Percentiles rank a stretch among this genome's conserved stretches.
Conservation (phyloP, 345 rosid genomes). For the Xanthoceras sorbifolium region DNA sequence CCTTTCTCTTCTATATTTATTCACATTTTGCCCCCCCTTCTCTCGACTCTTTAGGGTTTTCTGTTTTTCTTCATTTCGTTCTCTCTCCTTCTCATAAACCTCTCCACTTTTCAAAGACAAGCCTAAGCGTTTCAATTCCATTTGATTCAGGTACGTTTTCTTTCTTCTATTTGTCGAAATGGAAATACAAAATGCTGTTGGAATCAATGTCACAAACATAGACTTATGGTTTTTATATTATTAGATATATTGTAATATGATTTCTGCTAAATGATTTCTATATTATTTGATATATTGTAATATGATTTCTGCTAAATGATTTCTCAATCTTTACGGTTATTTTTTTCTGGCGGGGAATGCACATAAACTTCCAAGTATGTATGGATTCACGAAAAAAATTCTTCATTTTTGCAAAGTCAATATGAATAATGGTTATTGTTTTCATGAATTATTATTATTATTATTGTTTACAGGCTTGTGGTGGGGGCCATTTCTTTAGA, state of each 20-base stretch:
- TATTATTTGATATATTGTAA: no score
- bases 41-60: slow-evolving; percentile 28
- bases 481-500: slow-evolving; percentile 3
- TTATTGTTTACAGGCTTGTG: background rate
- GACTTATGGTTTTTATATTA: background rate
- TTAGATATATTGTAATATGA: no score
- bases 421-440: no score
- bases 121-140: background rate
- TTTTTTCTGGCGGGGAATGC: slow-evolving; percentile 26
- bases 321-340: background rate
- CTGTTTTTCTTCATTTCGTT: background rate
- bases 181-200: slow-evolving; percentile 17
- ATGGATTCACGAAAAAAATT: background rate
- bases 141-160: slow-evolving; percentile 22
- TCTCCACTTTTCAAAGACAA: background rate
- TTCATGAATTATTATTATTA: background rate
- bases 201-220: background rate
- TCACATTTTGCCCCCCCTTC: slow-evolving; percentile 14
- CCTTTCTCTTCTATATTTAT: background rate
- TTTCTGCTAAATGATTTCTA: background rate
- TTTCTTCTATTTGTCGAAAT: background rate
- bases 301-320: background rate
- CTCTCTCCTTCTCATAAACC: slow-evolving; percentile 4
- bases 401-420: background rate
- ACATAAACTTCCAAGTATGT: background rate